phyloP scores from a whole-genome alignment of 2,329 filamentous ascomycete genomes.

The Fusarium keratoplasticum region DNA sequence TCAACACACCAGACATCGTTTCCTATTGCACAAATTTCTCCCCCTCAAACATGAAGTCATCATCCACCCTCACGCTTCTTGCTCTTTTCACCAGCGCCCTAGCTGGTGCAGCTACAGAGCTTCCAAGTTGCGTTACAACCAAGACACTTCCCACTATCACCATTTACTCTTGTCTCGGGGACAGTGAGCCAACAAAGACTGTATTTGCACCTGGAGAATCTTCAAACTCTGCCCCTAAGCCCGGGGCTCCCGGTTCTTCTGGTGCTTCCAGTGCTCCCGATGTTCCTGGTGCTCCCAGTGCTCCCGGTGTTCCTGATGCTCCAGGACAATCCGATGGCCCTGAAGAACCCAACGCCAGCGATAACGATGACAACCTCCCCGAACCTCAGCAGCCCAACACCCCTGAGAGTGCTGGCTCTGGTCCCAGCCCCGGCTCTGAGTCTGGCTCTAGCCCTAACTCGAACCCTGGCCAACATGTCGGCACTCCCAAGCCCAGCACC shows the following conservation, averaged over 20 bases:
- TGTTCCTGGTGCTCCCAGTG: not conserved
- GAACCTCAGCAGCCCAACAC: not conserved
- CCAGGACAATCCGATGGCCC: not conserved
- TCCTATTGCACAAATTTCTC: not conserved
- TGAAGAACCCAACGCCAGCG: not conserved
- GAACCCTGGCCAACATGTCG: not conserved
- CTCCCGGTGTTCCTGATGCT: not conserved
- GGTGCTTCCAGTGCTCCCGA: not conserved
- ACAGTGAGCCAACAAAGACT: not conserved
- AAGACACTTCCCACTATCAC: not conserved
- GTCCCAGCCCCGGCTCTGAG: not conserved
- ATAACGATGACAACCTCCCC: not conserved
- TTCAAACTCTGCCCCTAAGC: not conserved
- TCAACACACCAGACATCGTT: not conserved
- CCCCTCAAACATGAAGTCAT: not conserved
- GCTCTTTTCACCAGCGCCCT: not conserved
- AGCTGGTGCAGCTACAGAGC: not conserved
- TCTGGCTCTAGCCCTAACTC: not conserved
- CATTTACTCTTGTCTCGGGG: not conserved
- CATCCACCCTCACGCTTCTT: not conserved
- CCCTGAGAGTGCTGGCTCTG: not conserved
- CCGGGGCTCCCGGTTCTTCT: not conserved
- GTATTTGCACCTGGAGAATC: not conserved
- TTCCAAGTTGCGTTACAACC: not conserved
- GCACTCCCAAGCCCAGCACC: not conserved